Evolutionary conservation across 306 rosid species (phyloP).

Genomic region (Sechiopsis laciniata): DNA sequence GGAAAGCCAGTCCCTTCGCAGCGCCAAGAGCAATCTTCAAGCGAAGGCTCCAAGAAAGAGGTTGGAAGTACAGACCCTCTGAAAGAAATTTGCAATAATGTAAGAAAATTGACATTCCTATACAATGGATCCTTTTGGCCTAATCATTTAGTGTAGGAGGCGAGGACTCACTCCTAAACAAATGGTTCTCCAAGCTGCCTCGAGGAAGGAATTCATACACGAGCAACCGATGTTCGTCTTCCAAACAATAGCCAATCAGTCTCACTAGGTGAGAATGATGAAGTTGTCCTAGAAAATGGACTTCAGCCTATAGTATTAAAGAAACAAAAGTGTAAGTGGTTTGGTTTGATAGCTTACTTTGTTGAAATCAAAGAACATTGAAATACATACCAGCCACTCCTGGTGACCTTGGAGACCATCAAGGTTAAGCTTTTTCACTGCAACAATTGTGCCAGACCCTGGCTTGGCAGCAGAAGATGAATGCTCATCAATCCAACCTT

Average conservation of each 20-base stretch:
- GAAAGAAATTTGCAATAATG: background rate
- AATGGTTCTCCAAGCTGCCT: slow-evolving; percentile 52
- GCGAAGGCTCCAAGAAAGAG: slow-evolving; percentile 50
- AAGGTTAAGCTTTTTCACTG: slow-evolving; percentile 44
- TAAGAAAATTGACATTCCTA: background rate
- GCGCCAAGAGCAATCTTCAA: slow-evolving; percentile 51
- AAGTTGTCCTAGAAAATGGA: slow-evolving; percentile 47
- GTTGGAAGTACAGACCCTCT: slow-evolving; percentile 54
- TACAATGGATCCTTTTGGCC: background rate
- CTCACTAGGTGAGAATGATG: slow-evolving; percentile 41
- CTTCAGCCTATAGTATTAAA: slow-evolving; percentile 40
- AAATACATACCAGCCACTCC: slow-evolving; percentile 48
- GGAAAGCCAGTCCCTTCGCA: slow-evolving; percentile 47
- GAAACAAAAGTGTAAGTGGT: slow-evolving; percentile 14
- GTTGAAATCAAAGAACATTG: slow-evolving; percentile 1
- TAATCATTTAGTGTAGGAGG: background rate
- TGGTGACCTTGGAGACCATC: slow-evolving; percentile 48
- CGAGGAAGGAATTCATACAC: slow-evolving; percentile 53
- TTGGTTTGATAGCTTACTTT: background rate
- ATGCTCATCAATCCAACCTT: slow-evolving; percentile 52
- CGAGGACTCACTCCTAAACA: slow-evolving; percentile 41
- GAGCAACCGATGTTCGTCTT: slow-evolving; percentile 45
- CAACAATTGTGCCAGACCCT: slow-evolving; percentile 45
- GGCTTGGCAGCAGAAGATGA: slow-evolving; percentile 45
- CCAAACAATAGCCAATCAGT: slow-evolving; percentile 48